Percentiles rank a stretch among this genome's conserved stretches.
Evolutionary conservation across 805 yeast species (phyloP).

Genomic region (Sporopachydermia lactativora): DNA sequence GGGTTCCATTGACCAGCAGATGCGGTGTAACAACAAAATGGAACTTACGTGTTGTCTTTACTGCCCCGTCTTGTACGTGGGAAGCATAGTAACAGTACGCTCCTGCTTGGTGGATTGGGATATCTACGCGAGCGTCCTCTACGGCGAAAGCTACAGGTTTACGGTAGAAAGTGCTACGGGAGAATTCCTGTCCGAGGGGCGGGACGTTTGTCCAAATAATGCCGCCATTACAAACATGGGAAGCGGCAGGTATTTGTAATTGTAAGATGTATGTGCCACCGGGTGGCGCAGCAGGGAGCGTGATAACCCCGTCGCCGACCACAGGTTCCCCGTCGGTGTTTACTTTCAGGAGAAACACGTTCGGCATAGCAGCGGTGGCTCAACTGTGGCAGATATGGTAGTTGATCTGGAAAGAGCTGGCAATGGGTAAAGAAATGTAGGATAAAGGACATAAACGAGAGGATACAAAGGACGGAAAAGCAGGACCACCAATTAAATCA

Average conservation of each 20-base stretch:
- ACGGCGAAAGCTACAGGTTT: constrained; percentile 31
- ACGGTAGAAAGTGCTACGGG: constrained; percentile 38
- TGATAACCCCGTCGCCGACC: constrained; percentile 22
- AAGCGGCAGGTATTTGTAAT: constrained; percentile 60
- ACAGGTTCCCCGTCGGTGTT: constrained; percentile 21
- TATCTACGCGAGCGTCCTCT: constrained; percentile 47
- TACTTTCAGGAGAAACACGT: constrained; percentile 2
- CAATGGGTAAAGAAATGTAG: too few relatives aligned
- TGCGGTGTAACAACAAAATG: constrained; percentile 71
- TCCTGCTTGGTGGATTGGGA: constrained; percentile 61
- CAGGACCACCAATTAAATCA: too few relatives aligned
- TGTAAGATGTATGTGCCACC: constrained; percentile 29
- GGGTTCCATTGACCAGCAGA: constrained; percentile 38
- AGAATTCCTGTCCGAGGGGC: constrained; percentile 28
- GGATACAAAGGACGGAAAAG: too few relatives aligned
- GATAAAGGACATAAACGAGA: too few relatives aligned
- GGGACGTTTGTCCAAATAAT: constrained; percentile 66
- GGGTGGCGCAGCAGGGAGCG: constrained; percentile 2
- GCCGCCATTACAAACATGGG: constrained; percentile 59
- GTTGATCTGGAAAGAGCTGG: too few relatives aligned
- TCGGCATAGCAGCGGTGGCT: too few relatives aligned
- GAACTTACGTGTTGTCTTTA: constrained; percentile 40
- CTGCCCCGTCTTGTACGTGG: constrained; percentile 27
- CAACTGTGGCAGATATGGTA: too few relatives aligned
- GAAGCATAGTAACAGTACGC: constrained; percentile 62